These are phyloP conservation scores for Cupressus sempervirens DNA, from an alignment of 75 land plant species.

Conservation along the genomic window DNA sequence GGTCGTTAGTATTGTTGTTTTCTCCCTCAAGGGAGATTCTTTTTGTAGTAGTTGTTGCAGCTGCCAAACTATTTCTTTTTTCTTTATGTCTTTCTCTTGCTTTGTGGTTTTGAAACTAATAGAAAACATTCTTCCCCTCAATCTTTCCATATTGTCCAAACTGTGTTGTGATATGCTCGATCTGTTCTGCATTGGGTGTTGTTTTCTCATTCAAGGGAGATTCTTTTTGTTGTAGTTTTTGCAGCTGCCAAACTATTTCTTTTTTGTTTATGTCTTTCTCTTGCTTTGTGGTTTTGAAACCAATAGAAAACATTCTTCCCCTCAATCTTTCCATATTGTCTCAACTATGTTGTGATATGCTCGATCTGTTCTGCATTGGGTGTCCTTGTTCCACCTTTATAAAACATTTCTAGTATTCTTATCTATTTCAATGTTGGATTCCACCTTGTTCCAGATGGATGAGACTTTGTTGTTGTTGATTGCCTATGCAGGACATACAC, in stretches of 20 bases:
- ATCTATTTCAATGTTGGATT: conserved; percentile 60
- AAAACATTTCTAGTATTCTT: conserved; percentile 50
- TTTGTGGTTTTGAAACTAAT: conserved; percentile 77
- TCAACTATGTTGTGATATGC: conserved; percentile 45
- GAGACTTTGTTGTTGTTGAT: conserved; percentile 11
- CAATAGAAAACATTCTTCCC: conserved; percentile 75
- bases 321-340: conserved; percentile 61
- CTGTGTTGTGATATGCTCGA: no score
- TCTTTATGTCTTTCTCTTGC: conserved; percentile 61
- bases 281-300: conserved; percentile 75
- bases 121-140: conserved; percentile 72
- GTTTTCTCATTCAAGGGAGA: no score
- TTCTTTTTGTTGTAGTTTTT: neutral
- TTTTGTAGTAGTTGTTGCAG: neutral
- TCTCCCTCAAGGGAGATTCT: no score
- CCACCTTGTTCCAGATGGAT: conserved; percentile 56
- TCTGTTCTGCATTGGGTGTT: no score
- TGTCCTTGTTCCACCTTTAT: conserved; percentile 48
- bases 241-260: conserved; percentile 24
- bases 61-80: conserved; percentile 33
- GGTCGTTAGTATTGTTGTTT: neutral
- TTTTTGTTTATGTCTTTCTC: conserved; percentile 58
- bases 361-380: conserved; percentile 55
- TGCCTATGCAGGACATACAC: neutral
- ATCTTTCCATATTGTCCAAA: conserved; percentile 60